Base-by-base conservation (phyloP, 2,329 filamentous ascomycete species). In the Alternaria brassicicola region DNA sequence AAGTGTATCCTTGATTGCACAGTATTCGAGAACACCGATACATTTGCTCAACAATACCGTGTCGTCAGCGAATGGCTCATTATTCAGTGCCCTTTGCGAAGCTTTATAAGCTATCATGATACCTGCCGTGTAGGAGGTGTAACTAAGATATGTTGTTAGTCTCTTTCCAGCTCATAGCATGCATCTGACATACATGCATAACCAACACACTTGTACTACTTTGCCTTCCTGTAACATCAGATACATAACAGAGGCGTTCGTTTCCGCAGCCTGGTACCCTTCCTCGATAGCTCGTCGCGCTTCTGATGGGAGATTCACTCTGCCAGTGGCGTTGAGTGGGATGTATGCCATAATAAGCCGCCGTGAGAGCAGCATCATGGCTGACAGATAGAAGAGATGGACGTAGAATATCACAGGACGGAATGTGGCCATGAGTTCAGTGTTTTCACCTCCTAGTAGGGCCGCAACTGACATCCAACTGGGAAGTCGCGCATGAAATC, bases 331-430 rank as follows among this genome's bases (percentile, higher is more conserved):
- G 30, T 54, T 43, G 15, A 39, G 41, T 15, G 55, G 31, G 25
- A 59, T 46, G n/a, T 62, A 48, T n/a, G 55, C 51, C 13, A 54
- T 61, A n/a, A 67, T 47, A 3, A 66, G 39, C 6, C 57, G 57
- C 5, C 66, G 59, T 28, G 62, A 59, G 1, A 69, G 55, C 5
- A 66, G 49, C 51, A 62, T 61, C 62, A 65, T 65, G 10, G 65
- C 62, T n/a, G 63, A 66, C 15, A 68, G 54, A n/a, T 65, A 67
- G 46, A 69, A 66, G 6, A 66, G 52, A 43, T 69, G 66, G 12
- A 65, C 53, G 19, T 68, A 65, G 41, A 65, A 62, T 6, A 67
- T 63, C 4, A 56, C 50, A 6, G 54, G 50, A 2, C 62, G 57
- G 6, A 56, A 50, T 1, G 51, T 48, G 3, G 26, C 31, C 28